Base-by-base conservation (phyloP, 345 rosid species). In the Ceriops decandra region DNA sequence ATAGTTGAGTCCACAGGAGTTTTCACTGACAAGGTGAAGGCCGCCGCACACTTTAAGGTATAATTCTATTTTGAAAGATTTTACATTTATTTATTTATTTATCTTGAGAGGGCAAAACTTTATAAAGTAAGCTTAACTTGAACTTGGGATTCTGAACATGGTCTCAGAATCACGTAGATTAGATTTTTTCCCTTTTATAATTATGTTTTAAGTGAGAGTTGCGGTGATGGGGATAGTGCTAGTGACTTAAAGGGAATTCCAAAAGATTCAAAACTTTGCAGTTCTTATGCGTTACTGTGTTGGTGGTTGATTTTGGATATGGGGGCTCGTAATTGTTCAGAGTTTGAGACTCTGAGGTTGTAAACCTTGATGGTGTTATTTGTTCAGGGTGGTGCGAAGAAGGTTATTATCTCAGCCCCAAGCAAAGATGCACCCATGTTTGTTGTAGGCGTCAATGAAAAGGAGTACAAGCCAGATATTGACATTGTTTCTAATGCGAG, bases 341-440 rank as follows among this genome's bases (percentile, higher is more conserved):
- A 42, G 4, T 42, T 42, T 0, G 49, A 42, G 59, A 10, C 30
- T 21, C 11, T 21, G 59, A 17, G 6, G 3, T 24, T 11, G 30
- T 24, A 9, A 56, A 10, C 4, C 11, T 21, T 24, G 16, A 9
- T 21, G 31, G 30, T 56, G 26, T 56, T 24, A n/a, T 56, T 11
- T 26, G 26, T 51, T 49, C 68, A 92, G 98, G 98, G 96, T 79
- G 98, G 96, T 74, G 98, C 98, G 26, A 92, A 92, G 88, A 92
- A 92, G 60, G 97, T 91, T 52, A 57, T 91, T 64, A 91, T 91
- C 76, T 88, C 97, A n/a, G 97, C 97, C 13, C 92, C 96, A 5
- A 91, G 97, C 80, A 89, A 89, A 76, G 96, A 90, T 81, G 98
- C 98, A 21, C 98, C 95, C 51, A 90, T 92, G 98, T 92, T 92